These are phyloP conservation scores for Pinguiococcus pyrenoidosus DNA, from an alignment of 108 stramenopile genomes.

Conservation along the genomic window DNA sequence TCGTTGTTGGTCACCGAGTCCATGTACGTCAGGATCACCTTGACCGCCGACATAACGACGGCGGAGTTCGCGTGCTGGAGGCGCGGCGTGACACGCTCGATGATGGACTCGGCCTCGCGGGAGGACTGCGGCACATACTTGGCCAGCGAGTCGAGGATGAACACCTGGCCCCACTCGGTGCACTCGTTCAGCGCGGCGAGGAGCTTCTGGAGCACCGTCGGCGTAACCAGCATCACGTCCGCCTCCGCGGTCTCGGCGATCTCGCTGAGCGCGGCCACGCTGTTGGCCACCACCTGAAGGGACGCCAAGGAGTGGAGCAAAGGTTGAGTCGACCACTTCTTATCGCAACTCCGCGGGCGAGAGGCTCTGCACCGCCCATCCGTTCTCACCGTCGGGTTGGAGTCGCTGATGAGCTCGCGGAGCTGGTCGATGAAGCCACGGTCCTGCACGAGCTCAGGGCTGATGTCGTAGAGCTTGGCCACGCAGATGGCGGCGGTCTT, in stretches of 20 bases:
- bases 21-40: slow-evolving; percentile 63
- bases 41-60: slow-evolving; percentile 96
- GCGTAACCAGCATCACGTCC: slow-evolving; percentile 80
- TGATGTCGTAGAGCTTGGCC: slow-evolving; percentile 97
- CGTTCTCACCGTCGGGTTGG: slow-evolving; percentile 78
- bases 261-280: slow-evolving; percentile 92
- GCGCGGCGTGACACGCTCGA: slow-evolving; percentile 95
- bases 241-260: slow-evolving; percentile 85
- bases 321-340: neutral
- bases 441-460: slow-evolving; percentile 84
- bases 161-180: slow-evolving; percentile 99
- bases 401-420: slow-evolving; percentile 85
- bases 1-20: slow-evolving; percentile 62
- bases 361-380: neutral
- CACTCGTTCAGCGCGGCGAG: slow-evolving; percentile 97
- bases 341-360: neutral
- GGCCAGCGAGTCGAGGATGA: slow-evolving; percentile 89
- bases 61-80: slow-evolving; percentile 97
- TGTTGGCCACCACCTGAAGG: slow-evolving; percentile 80
- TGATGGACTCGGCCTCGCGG: slow-evolving; percentile 69
- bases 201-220: slow-evolving; percentile 84
- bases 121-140: slow-evolving; percentile 54
- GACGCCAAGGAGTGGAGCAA: neutral
- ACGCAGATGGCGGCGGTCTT: slow-evolving; percentile 99
- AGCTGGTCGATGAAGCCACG: slow-evolving; percentile 89